A percentile compares a stretch with the other conserved stretches of the same genome.
These are phyloP conservation scores for Rhizophora mangle DNA, from an alignment of 345 rosid species.

Conservation along the genomic window DNA sequence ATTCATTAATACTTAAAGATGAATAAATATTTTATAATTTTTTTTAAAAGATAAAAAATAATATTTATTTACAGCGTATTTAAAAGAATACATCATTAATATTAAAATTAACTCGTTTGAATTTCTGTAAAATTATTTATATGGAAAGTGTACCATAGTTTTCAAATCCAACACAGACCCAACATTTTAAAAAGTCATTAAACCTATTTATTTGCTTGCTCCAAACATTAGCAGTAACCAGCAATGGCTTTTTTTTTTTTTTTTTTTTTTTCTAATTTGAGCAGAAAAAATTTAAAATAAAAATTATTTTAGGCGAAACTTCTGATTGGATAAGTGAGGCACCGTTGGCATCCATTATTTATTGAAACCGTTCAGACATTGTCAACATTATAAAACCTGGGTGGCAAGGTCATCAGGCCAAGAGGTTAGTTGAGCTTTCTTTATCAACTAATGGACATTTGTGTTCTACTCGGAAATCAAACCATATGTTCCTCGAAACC, in stretches of 20 bases:
- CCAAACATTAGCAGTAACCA: not conserved
- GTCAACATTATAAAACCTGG: not conserved
- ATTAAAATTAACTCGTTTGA: too few species aligned
- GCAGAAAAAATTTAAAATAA: not conserved
- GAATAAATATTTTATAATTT: too few species aligned
- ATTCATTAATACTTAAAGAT: too few species aligned
- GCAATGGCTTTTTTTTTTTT: not conserved
- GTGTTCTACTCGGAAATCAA: not conserved
- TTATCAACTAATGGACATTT: conserved; percentile 5
- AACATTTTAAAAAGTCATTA: too few species aligned
- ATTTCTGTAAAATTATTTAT: too few species aligned
- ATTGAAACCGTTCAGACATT: not conserved
- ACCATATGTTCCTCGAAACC: not conserved
- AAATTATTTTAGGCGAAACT: conserved; percentile 1
- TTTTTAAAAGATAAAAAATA: too few species aligned
- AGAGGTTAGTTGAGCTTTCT: conserved; percentile 29
- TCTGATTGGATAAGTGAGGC: conserved; percentile 11
- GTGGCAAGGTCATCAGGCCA: conserved; percentile 12
- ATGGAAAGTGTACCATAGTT: too few species aligned
- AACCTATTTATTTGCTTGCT: not conserved
- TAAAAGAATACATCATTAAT: too few species aligned
- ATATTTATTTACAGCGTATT: too few species aligned
- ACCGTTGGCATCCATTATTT: conserved; percentile 9
- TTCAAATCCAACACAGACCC: too few species aligned
- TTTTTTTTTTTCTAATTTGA: too few species aligned